Evolutionary conservation across 1,284 basidiomycete species (phyloP), one percentile per base, ranked within the genome.

Genomic region (Heterobasidion parviporum): DNA sequence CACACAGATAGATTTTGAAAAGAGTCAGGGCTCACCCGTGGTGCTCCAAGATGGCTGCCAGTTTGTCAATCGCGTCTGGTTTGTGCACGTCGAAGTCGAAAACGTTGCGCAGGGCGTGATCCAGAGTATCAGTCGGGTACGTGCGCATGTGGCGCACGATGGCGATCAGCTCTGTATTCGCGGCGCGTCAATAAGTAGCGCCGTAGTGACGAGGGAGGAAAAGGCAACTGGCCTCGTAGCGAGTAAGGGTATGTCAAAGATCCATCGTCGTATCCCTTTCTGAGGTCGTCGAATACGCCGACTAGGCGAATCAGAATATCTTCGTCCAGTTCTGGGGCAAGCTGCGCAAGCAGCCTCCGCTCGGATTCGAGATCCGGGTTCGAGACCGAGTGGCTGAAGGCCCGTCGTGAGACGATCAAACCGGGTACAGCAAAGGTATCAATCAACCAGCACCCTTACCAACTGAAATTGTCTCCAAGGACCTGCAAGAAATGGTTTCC

Each of bases 401-500:
- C 32, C 8, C 20, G 34, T 6, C 7, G 35, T 10, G 7, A 34
- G 2, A 26, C 12, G 32, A 53, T 16, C 33, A 46, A 41, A 8
- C 18, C 3, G 41, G 26, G 12, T 33, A 41, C 26, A 12, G 18
- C 10, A 41, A 44, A 15, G 16, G 26, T 43, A 33, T 32, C 7
- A 9, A 41, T 26, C 26, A 26, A 26, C 26, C 26, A 26, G 26
- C 26, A 4, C 5, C 4, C 62, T 54, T 34, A 66, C 65, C 64
- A 74, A 59, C 81, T 82, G 66, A 86, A 85, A 61, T 80, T 82
- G 65, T 86, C 83, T 1, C 83, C 83, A 2, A 85, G 72, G 12
- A 86, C 83, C 62, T 86, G 83, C 18, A 85, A 66, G 71, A 86
- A 86, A 63, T 86, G 82, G 58, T 86, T 86, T 1, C 83, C 83